phyloP scores from a whole-genome alignment of 179 eudicot genomes.

The Corrigiola litoralis region DNA sequence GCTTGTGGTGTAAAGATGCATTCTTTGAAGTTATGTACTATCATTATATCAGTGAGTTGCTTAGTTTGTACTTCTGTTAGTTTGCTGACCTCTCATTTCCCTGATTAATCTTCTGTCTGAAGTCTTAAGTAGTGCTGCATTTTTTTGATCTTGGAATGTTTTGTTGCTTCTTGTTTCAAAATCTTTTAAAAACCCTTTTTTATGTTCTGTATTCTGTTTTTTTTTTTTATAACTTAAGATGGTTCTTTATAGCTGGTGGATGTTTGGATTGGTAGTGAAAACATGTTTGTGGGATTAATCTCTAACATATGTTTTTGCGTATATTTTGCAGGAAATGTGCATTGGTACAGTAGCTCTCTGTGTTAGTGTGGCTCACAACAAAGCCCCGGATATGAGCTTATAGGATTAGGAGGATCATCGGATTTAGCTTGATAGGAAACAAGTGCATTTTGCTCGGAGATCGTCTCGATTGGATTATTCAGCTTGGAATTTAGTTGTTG shows the following conservation, averaged over 20 bases:
- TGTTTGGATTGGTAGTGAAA: neutral
- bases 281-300: conserved; percentile 3
- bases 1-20: conserved; percentile 13
- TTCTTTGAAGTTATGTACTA: conserved; percentile 9
- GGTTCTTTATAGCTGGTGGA: neutral
- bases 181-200: neutral
- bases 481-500: neutral
- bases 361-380: neutral
- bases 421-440: neutral
- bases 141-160: neutral
- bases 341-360: neutral
- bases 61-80: no score
- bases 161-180: neutral
- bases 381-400: no score
- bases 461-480: neutral
- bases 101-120: neutral
- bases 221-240: neutral
- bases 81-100: neutral
- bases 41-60: neutral
- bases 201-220: neutral
- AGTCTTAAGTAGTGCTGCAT: neutral
- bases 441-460: neutral
- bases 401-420: neutral
- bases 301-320: conserved; percentile 8
- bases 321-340: conserved; percentile 20